Base-by-base conservation (phyloP, 2,329 filamentous ascomycete genomes). In the Diaporthe helianthi region DNA sequence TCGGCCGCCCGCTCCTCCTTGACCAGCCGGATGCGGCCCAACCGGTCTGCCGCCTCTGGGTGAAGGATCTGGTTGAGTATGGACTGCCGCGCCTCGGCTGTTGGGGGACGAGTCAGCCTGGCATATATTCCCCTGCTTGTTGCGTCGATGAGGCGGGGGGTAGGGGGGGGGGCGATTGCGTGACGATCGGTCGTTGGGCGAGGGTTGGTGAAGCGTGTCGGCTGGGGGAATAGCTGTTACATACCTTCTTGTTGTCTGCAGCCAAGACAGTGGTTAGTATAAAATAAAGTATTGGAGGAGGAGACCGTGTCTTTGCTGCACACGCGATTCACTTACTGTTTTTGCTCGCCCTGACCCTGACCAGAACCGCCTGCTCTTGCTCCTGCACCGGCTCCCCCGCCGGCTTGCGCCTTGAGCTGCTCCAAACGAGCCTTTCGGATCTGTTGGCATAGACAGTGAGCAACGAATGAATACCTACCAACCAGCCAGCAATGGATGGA, bases 21-120 rank as follows among this genome's bases (percentile, higher is more conserved):
- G 78, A 99, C 96, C 71, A 99, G 90, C 41, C 95, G 92, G 82
- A 99, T 98, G 73, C 96, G 93, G 69, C 93, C 93, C 1, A 99
- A 87, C 17, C 96, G 92, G 83, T 99, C 96, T 71, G 93, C 92
- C 22, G 96, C 96, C 77, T 95, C 93, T 74, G 96, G 96, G 76
- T 94, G 91, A 72, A 99, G 93, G 83, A 99, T 98, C 81, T 98
- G 96, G 75, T 87, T 88, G 72, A 99, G 90, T 75, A 98, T 92
- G 70, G 88, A 86, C 76, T 89, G 84, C 70, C 93, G 92, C 47
- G 91, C 90, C 79, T 95, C 92, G 73, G 88, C 86, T 86, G 74
- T 68, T 68, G 26, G 13, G n/a, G 29, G 55, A 13, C 10, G 19
- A 10, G 58, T 63, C 9, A 58, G 41, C 17, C 22, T 36, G 15